Conservation (phyloP, 306 rosid species). For the Cicer arietinum region DNA sequence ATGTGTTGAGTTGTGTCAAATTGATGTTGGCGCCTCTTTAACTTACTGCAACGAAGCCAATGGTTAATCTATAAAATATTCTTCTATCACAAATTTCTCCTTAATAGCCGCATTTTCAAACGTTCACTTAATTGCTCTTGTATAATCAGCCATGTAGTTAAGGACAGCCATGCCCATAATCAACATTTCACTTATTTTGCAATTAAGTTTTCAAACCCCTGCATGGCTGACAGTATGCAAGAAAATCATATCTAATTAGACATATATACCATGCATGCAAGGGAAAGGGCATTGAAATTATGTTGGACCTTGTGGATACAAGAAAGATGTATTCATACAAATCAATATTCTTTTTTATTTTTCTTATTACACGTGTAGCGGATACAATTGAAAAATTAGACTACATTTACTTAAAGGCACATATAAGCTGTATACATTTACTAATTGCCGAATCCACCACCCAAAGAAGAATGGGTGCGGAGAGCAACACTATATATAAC, state of each 20-base stretch:
- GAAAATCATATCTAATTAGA: neutral
- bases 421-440: constrained; percentile 41
- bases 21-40: too few relatives aligned
- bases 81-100: too few relatives aligned
- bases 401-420: constrained; percentile 34
- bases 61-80: too few relatives aligned
- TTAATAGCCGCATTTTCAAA: too few relatives aligned
- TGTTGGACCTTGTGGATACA: constrained; percentile 18
- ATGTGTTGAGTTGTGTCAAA: too few relatives aligned
- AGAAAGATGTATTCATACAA: constrained; percentile 9
- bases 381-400: constrained; percentile 32
- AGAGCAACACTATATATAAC: constrained; percentile 23
- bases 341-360: neutral
- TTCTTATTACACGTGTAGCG: neutral
- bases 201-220: too few relatives aligned
- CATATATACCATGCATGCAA: neutral
- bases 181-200: too few relatives aligned
- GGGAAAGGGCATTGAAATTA: neutral
- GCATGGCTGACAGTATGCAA: too few relatives aligned
- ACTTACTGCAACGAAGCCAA: too few relatives aligned
- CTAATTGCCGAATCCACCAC: constrained; percentile 37
- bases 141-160: too few relatives aligned
- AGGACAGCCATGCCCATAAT: too few relatives aligned
- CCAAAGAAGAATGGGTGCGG: constrained; percentile 22
- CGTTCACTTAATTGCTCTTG: too few relatives aligned